phyloP scores from a whole-genome alignment of 768 basidiomycete species.

The Phylloporus sp. region DNA sequence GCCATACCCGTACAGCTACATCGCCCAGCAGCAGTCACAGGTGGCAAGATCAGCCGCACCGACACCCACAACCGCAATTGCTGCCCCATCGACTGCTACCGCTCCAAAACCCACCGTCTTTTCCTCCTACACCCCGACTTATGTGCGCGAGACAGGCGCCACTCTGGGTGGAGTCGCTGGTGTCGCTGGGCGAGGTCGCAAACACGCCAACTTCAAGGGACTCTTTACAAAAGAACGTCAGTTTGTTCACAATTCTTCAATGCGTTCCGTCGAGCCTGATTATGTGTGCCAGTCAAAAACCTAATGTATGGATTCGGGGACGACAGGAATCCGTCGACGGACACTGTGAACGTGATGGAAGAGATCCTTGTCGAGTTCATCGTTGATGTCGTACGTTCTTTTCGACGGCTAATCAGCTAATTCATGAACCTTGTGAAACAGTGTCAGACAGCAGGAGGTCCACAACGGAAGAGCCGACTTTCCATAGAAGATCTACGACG shows the following conservation, averaged over 20 bases:
- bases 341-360: conserved; percentile 90
- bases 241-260: conserved; percentile 25
- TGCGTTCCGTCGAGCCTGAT: conserved; percentile 10
- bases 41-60: conserved; percentile 29
- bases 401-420: conserved; percentile 3
- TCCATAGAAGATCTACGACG: conserved; percentile 84
- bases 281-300: conserved; percentile 55
- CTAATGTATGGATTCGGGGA: conserved; percentile 96
- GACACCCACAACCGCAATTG: conserved; percentile 28
- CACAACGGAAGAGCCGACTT: conserved; percentile 67
- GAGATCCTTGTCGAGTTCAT: conserved; percentile 91
- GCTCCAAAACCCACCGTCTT: conserved; percentile 45
- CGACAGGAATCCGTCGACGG: conserved; percentile 81
- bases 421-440: conserved; percentile 27
- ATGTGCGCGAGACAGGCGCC: conserved; percentile 45
- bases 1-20: conserved; percentile 68
- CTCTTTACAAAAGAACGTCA: conserved; percentile 78
- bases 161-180: conserved; percentile 35
- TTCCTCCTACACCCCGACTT: conserved; percentile 53
- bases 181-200: conserved; percentile 48
- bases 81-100: conserved; percentile 29
- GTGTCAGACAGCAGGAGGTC: conserved; percentile 73
- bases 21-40: conserved; percentile 37
- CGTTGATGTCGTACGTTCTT: conserved; percentile 71
- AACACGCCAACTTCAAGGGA: conserved; percentile 68